Conservation (phyloP, 805 yeast species). For the Metschnikowia lachancei region DNA sequence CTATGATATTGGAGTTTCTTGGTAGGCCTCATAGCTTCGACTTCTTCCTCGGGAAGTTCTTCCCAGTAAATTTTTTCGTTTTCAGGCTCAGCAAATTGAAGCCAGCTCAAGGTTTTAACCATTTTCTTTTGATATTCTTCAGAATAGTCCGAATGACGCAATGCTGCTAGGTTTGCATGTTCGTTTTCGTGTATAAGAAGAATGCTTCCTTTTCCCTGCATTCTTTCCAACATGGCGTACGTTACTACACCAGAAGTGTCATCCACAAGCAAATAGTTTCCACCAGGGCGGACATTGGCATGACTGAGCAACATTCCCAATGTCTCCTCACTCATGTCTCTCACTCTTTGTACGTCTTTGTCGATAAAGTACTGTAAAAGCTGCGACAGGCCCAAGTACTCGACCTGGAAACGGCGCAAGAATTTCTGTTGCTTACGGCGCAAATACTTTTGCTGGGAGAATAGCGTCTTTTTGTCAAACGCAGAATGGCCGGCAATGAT, state of each 20-base stretch:
- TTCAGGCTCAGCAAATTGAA: slow-evolving; percentile 83
- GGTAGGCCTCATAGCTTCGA: slow-evolving; percentile 53
- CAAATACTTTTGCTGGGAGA: slow-evolving; percentile 88
- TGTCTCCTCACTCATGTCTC: slow-evolving; percentile 83
- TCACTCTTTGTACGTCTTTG: slow-evolving; percentile 67
- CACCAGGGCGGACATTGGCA: slow-evolving; percentile 86
- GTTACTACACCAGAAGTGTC: slow-evolving; percentile 93
- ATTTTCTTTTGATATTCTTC: slow-evolving; percentile 50
- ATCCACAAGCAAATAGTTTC: slow-evolving; percentile 81
- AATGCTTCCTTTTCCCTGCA: slow-evolving; percentile 73
- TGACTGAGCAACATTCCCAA: slow-evolving; percentile 72
- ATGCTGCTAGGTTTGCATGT: slow-evolving; percentile 75
- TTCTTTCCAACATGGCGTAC: slow-evolving; percentile 83
- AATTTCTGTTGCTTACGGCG: slow-evolving; percentile 91
- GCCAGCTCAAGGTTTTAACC: slow-evolving; percentile 68
- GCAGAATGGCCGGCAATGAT: slow-evolving; percentile 82
- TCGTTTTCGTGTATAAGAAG: slow-evolving; percentile 87
- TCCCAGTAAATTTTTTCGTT: slow-evolving; percentile 47
- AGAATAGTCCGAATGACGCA: slow-evolving; percentile 64
- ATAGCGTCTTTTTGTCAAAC: slow-evolving; percentile 83
- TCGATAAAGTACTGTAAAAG: slow-evolving; percentile 72
- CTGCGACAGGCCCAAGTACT: slow-evolving; percentile 66
- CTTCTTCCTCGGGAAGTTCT: slow-evolving; percentile 49
- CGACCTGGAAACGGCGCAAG: slow-evolving; percentile 79
- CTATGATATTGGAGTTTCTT: slow-evolving; percentile 67